Evolutionary conservation across 306 rosid genomes (phyloP).

Genomic region (Trifolium subterraneum): DNA sequence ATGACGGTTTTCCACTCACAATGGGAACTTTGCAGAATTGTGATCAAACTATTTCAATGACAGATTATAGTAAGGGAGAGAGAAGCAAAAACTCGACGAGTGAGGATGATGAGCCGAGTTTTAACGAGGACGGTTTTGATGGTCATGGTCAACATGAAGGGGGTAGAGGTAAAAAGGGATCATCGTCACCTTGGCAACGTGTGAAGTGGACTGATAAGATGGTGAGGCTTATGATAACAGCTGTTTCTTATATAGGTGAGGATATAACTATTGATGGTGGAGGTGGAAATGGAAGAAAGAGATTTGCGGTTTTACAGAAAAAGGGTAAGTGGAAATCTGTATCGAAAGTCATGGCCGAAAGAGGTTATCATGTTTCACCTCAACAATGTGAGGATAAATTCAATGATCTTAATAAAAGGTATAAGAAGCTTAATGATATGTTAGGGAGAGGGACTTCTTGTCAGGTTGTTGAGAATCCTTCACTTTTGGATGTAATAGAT

Average conservation of each 20-base stretch:
- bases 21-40: slow-evolving; percentile 64
- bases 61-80: slow-evolving; percentile 70
- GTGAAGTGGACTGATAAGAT: slow-evolving; percentile 96
- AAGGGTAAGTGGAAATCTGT: slow-evolving; percentile 96
- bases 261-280: slow-evolving; percentile 58
- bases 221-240: slow-evolving; percentile 91
- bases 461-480: slow-evolving; percentile 87
- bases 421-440: slow-evolving; percentile 85
- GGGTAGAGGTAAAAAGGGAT: slow-evolving; percentile 75
- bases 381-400: slow-evolving; percentile 99
- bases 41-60: slow-evolving; percentile 64
- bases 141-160: slow-evolving; percentile 62
- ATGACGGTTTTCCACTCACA: slow-evolving; percentile 69
- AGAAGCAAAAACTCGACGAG: slow-evolving; percentile 74
- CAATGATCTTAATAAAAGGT: slow-evolving; percentile 94
- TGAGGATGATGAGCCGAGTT: slow-evolving; percentile 83
- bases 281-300: slow-evolving; percentile 68
- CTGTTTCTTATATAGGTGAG: slow-evolving; percentile 85
- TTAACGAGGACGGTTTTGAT: slow-evolving; percentile 72
- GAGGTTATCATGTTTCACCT: slow-evolving; percentile 87
- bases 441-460: slow-evolving; percentile 95
- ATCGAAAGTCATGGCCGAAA: slow-evolving; percentile 94
- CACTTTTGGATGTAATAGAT: slow-evolving; percentile 65
- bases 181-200: slow-evolving; percentile 82
- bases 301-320: slow-evolving; percentile 67